Conservation (phyloP, 176 grass and related monocot genomes). For the Tuctoria greenei region DNA sequence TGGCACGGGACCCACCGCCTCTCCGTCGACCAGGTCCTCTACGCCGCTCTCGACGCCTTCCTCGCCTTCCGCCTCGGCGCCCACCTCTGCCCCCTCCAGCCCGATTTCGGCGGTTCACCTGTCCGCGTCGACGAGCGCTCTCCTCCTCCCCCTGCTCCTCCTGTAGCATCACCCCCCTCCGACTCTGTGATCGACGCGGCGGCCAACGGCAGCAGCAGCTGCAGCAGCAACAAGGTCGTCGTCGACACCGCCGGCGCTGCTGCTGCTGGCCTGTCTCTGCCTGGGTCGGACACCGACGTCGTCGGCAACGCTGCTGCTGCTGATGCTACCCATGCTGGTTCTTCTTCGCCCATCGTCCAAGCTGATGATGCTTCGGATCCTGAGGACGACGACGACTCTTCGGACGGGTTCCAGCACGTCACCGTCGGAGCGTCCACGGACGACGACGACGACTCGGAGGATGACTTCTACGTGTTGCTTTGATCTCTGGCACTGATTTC, state of each 20-base stretch:
- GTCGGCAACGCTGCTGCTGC: not conserved
- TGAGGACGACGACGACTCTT: not conserved
- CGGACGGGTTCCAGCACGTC: not conserved
- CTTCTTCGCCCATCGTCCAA: slow-evolving; percentile 9
- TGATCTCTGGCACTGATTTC: slow-evolving; percentile 6
- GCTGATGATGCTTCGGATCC: slow-evolving; percentile 30
- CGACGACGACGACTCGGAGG: not conserved
- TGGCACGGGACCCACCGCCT: slow-evolving; percentile 42
- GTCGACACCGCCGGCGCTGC: not conserved
- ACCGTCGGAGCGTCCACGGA: not conserved
- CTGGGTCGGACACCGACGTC: not conserved
- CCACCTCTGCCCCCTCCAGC: slow-evolving; percentile 27
- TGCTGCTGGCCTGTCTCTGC: too few relatives aligned
- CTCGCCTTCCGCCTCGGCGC: slow-evolving; percentile 43
- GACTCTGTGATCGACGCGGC: too few relatives aligned
- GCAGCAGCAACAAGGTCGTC: too few relatives aligned
- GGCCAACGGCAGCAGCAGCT: too few relatives aligned
- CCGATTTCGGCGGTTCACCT: not conserved
- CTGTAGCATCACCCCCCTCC: too few relatives aligned
- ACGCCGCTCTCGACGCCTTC: slow-evolving; percentile 48
- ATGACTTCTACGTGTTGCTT: not conserved
- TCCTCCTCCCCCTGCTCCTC: not conserved
- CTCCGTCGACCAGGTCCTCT: slow-evolving; percentile 27
- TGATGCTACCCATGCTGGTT: not conserved
- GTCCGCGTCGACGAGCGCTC: not conserved